Conservation (phyloP, 306 rosid species). For the Malus sylvestris region DNA sequence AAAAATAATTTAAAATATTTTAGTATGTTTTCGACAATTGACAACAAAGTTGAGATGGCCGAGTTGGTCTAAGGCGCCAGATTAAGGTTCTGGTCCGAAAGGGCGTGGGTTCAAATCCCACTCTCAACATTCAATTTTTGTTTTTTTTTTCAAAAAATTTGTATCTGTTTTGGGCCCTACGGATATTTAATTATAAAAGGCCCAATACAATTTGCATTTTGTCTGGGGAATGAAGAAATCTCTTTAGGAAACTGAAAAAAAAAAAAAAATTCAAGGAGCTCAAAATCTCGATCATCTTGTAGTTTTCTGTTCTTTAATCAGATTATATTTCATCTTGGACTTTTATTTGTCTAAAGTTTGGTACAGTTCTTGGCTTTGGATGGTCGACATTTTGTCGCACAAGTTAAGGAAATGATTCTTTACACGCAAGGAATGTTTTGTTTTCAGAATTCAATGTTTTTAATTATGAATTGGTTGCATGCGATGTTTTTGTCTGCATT, state of each 20-base stretch:
- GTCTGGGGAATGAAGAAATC: background rate
- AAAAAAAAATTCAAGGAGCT: background rate
- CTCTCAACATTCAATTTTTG: constrained; percentile 13
- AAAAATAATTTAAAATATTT: background rate
- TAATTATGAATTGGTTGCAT: too few relatives aligned
- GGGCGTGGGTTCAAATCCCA: constrained; percentile 49
- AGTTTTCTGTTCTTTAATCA: background rate
- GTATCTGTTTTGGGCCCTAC: background rate
- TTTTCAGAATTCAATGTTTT: too few relatives aligned
- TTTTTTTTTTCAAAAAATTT: too few relatives aligned
- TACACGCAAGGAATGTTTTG: too few relatives aligned
- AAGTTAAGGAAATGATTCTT: too few relatives aligned
- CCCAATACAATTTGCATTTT: background rate
- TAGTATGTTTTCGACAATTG: rapidly evolving
- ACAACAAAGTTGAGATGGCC: constrained; percentile 23
- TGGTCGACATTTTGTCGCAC: too few relatives aligned
- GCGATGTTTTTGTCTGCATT: too few relatives aligned
- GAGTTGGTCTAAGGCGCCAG: constrained; percentile 47
- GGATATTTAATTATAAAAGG: background rate
- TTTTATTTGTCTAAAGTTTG: background rate
- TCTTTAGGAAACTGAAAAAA: too few relatives aligned
- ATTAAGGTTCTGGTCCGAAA: constrained; percentile 46
- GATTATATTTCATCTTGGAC: too few relatives aligned
- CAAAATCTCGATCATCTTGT: background rate
- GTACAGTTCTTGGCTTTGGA: background rate